phyloP scores from a whole-genome alignment of 495 filamentous ascomycete species.

The Aspergillus nidulans region DNA sequence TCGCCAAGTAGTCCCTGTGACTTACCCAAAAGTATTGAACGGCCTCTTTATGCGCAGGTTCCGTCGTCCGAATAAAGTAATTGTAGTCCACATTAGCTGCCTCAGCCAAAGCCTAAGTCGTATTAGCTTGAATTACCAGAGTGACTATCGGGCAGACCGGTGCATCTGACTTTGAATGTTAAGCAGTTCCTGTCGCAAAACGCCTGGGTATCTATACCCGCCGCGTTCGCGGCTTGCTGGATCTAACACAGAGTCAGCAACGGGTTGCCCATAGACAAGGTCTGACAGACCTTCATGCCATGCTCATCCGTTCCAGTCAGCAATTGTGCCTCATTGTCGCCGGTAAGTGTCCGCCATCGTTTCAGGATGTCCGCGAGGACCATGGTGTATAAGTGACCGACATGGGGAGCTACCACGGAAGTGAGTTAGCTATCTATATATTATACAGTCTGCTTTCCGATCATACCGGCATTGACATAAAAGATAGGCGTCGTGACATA shows the following conservation, averaged over 20 bases:
- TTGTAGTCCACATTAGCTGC: constrained; percentile 66
- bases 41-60: constrained; percentile 71
- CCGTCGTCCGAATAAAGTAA: constrained; percentile 88
- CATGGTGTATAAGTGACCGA: constrained; percentile 93
- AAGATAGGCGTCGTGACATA: constrained; percentile 98
- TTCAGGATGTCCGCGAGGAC: constrained; percentile 87
- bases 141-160: too few species aligned
- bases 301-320: constrained; percentile 97
- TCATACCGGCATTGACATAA: constrained; percentile 92
- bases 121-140: not conserved
- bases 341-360: constrained; percentile 79
- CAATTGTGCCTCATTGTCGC: constrained; percentile 61
- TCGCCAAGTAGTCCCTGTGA: not conserved
- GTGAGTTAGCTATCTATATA: constrained; percentile 14
- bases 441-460: not conserved
- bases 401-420: constrained; percentile 68
- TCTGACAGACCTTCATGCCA: constrained; percentile 71
- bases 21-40: constrained; percentile 88
- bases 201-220: constrained; percentile 55
- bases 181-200: constrained; percentile 58
- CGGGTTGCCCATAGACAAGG: not conserved
- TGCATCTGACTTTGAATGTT: constrained; percentile 46
- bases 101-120: constrained; percentile 56
- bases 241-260: constrained; percentile 46
- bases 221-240: constrained; percentile 72